Evolutionary conservation across 805 yeast species (phyloP).

Genomic region (Wickerhamomyces ciferrii): DNA sequence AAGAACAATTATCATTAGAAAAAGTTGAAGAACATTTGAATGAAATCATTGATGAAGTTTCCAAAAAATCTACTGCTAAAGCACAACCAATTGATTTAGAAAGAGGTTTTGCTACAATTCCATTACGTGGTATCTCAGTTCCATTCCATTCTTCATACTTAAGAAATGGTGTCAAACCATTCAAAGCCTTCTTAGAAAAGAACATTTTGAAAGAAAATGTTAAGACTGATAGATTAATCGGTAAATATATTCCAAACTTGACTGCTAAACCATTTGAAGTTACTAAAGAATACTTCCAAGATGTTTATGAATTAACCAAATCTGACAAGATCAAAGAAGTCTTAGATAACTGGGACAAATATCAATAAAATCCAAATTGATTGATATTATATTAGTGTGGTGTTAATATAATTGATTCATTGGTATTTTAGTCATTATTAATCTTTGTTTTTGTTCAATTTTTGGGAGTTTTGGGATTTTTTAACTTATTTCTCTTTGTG

Average conservation of each 20-base stretch:
- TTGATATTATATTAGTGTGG: slow-evolving; percentile 3
- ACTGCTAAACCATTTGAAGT: slow-evolving; percentile 97
- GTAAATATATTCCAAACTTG: slow-evolving; percentile 96
- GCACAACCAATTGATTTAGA: slow-evolving; percentile 96
- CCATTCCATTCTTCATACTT: slow-evolving; percentile 99
- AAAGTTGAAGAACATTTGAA: slow-evolving; percentile 83
- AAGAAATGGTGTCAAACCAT: slow-evolving; percentile 98
- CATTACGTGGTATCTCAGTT: slow-evolving; percentile 97
- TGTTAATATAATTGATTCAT: slow-evolving; percentile 1
- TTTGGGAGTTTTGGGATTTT: neutral
- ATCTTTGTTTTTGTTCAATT: neutral
- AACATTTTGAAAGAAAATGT: slow-evolving; percentile 93
- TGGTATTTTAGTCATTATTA: neutral
- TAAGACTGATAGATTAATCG: slow-evolving; percentile 87
- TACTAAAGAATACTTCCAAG: slow-evolving; percentile 95
- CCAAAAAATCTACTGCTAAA: slow-evolving; percentile 77
- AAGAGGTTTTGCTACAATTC: slow-evolving; percentile 98
- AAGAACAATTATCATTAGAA: slow-evolving; percentile 76
- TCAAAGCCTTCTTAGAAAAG: slow-evolving; percentile 95
- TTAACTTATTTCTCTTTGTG: neutral
- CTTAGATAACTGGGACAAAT: slow-evolving; percentile 93
- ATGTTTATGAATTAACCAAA: slow-evolving; percentile 86
- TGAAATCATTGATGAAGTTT: slow-evolving; percentile 83
- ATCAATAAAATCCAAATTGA: slow-evolving; percentile 30
- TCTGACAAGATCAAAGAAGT: slow-evolving; percentile 87